Percentiles rank a stretch among this genome's conserved stretches.
phyloP scores from a whole-genome alignment of 768 basidiomycete genomes.

The Suillus placidus region DNA sequence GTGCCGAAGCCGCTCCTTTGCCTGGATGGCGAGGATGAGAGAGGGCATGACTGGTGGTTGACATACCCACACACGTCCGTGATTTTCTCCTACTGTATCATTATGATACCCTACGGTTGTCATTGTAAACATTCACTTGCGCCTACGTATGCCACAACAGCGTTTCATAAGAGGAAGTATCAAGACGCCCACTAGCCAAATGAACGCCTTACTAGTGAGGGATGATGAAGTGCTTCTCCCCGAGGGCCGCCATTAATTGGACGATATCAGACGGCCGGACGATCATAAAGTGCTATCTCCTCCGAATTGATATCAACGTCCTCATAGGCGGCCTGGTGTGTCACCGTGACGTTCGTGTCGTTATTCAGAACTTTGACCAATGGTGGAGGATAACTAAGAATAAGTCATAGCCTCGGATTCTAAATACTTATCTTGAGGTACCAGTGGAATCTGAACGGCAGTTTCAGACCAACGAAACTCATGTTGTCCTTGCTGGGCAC shows the following conservation, averaged over 20 bases:
- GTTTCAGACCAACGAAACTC: slow-evolving; percentile 37
- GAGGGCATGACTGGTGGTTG: slow-evolving; percentile 2
- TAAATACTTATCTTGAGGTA: slow-evolving; percentile 38
- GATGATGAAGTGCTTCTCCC: background rate
- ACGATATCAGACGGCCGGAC: background rate
- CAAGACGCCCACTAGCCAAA: background rate
- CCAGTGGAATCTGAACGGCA: slow-evolving; percentile 42
- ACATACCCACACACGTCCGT: background rate
- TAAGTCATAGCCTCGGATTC: background rate
- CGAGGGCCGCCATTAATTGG: background rate
- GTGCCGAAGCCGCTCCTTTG: slow-evolving; percentile 58
- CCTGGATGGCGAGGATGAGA: slow-evolving; percentile 53
- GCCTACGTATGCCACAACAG: background rate
- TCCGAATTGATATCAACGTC: background rate
- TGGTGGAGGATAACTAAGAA: background rate
- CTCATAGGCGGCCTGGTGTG: background rate
- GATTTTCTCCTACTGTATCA: slow-evolving; percentile 10
- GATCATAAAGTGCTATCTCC: background rate
- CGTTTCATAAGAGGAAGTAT: background rate
- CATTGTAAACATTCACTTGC: slow-evolving; percentile 3
- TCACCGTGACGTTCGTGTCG: background rate
- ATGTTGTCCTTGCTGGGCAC: slow-evolving; percentile 30
- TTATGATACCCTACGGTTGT: background rate
- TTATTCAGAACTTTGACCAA: background rate
- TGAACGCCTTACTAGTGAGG: background rate